Percentiles rank a stretch among this genome's conserved stretches.
These are phyloP conservation scores for Cladobotryum mycophilum DNA, from an alignment of 2,329 filamentous ascomycete species.

Conservation along the genomic window DNA sequence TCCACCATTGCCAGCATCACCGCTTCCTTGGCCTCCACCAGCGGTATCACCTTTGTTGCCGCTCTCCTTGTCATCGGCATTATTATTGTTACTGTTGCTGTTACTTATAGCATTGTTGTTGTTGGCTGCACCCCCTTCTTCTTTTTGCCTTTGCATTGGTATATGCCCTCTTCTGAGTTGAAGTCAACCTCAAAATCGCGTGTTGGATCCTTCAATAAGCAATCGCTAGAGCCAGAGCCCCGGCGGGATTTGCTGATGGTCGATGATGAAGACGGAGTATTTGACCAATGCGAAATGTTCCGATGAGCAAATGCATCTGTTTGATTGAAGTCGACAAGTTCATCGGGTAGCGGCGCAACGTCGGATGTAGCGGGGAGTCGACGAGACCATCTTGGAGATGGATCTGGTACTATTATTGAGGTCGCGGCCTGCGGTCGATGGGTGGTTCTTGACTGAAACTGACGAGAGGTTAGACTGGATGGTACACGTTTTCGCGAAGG, in stretches of 20 bases:
- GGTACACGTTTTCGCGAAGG: background rate
- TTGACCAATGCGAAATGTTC: background rate
- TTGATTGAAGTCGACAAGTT: constrained; percentile 25
- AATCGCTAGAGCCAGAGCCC: constrained; percentile 15
- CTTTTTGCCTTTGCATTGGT: constrained; percentile 54
- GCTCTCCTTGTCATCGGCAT: background rate
- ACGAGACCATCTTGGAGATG: constrained; percentile 31
- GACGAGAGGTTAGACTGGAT: constrained; percentile 1
- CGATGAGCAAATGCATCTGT: constrained; percentile 24
- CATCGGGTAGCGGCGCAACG: constrained; percentile 14
- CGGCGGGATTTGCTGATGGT: constrained; percentile 16
- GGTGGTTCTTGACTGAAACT: constrained; percentile 1
- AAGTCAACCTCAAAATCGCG: constrained; percentile 50
- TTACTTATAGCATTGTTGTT: background rate
- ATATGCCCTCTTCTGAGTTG: constrained; percentile 44
- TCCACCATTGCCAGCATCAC: constrained; percentile 5
- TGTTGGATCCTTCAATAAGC: constrained; percentile 41
- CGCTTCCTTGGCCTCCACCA: background rate
- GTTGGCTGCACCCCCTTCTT: constrained; percentile 25
- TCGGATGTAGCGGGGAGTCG: constrained; percentile 21
- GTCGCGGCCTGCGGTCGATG: constrained; percentile 9
- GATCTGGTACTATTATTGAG: constrained; percentile 18
- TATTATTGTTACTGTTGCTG: background rate
- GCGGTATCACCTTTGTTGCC: background rate
- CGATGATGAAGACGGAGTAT: constrained; percentile 6